Conservation (phyloP, 1,284 basidiomycete species). For the Tilletia horrida region DNA sequence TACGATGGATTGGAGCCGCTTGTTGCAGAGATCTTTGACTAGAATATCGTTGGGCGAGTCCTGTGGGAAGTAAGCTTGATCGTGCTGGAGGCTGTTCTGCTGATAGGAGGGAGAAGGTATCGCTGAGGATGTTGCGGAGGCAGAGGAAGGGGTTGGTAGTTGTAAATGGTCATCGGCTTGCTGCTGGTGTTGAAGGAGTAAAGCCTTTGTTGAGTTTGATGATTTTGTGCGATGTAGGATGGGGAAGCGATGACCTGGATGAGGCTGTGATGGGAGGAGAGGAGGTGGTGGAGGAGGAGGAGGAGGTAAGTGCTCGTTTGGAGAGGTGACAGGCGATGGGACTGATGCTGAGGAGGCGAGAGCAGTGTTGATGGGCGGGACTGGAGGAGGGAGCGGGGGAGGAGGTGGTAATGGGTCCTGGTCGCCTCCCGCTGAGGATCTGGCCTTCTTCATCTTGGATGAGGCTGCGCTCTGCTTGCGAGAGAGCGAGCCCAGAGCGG, state of each 20-base stretch:
- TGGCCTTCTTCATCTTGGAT: slow-evolving; percentile 13
- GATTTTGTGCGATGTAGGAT: slow-evolving; percentile 2
- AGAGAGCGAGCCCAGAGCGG: neutral
- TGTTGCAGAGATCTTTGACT: slow-evolving; percentile 31
- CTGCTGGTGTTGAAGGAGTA: neutral
- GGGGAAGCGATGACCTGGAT: neutral
- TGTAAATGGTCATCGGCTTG: neutral
- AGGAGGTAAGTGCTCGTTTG: neutral
- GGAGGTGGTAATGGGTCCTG: neutral
- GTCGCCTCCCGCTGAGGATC: neutral
- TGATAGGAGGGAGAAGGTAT: neutral
- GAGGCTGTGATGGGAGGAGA: neutral
- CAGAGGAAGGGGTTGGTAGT: neutral
- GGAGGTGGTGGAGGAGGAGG: neutral
- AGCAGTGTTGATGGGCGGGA: too few species aligned
- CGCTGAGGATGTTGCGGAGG: neutral
- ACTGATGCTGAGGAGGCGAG: neutral
- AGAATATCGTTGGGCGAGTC: slow-evolving; percentile 17
- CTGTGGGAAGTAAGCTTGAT: slow-evolving; percentile 8
- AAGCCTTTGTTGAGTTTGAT: neutral
- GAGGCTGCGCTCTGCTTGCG: slow-evolving; percentile 14
- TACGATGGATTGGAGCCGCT: slow-evolving; percentile 31
- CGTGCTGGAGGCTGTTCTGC: slow-evolving; percentile 1
- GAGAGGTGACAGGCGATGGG: neutral
- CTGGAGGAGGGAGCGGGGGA: neutral